Conservation (phyloP, 345 rosid genomes). For the Arabidopsis suecica region DNA sequence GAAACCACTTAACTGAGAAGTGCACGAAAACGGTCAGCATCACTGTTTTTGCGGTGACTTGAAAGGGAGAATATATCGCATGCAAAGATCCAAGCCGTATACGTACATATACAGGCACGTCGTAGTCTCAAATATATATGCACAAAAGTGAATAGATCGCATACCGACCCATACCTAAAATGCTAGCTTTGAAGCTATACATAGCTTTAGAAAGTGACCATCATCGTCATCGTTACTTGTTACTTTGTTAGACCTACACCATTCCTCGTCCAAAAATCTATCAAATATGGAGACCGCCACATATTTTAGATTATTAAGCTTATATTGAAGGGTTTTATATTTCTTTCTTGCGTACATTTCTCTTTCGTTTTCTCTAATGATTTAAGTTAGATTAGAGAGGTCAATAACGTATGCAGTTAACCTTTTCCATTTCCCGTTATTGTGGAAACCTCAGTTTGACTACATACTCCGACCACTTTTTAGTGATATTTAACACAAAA, state of each 20-base stretch:
- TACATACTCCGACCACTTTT: constrained; percentile 31
- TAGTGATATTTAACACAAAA: not conserved
- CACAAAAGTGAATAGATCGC: constrained; percentile 8
- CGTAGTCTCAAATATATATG: constrained; percentile 20
- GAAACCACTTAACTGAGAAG: not conserved
- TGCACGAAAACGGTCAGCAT: constrained; percentile 1
- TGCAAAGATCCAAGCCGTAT: constrained; percentile 36
- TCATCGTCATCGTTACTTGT: not conserved
- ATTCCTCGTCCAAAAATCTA: not conserved
- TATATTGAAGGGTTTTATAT: not conserved
- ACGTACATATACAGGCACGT: constrained; percentile 7
- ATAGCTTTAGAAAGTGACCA: not conserved
- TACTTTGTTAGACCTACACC: constrained; percentile 2
- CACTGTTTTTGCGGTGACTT: constrained; percentile 10
- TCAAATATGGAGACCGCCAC: not conserved
- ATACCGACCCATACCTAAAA: constrained; percentile 46
- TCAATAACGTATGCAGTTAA: not conserved
- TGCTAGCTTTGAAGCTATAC: constrained; percentile 4
- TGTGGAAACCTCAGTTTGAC: not conserved
- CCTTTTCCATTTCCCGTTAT: not conserved
- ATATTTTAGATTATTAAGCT: not conserved
- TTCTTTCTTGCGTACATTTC: too few species aligned
- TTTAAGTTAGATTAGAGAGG: not conserved
- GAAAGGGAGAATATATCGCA: constrained; percentile 1
- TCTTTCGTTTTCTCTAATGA: not conserved